Conservation (phyloP, 768 basidiomycete genomes). For the Terana coerulea region DNA sequence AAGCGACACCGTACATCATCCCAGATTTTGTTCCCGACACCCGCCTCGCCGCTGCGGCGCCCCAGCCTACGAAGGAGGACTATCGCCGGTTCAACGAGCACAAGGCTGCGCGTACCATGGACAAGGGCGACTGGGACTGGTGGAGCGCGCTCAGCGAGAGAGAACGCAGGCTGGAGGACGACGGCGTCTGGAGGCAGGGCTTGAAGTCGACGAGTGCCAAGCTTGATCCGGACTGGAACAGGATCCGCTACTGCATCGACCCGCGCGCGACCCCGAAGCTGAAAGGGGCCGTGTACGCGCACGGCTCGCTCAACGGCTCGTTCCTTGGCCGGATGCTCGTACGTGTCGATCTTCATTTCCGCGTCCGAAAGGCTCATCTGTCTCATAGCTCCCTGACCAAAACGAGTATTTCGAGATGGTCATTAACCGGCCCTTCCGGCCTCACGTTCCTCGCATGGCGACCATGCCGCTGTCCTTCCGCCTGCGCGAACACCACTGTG, state of each 20-base stretch:
- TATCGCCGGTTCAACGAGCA: conserved; percentile 52
- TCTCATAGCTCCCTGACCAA: conserved; percentile 35
- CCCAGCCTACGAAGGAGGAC: conserved; percentile 52
- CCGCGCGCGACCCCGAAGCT: conserved; percentile 29
- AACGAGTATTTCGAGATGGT: conserved; percentile 34
- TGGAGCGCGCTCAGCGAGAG: conserved; percentile 18
- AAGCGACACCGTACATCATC: conserved; percentile 28
- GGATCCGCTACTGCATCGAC: conserved; percentile 45
- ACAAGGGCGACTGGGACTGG: conserved; percentile 20
- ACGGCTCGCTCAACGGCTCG: conserved; percentile 50
- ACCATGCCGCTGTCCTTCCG: conserved; percentile 57
- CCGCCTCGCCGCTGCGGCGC: conserved; percentile 27
- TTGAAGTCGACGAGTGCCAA: conserved; percentile 33
- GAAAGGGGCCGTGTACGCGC: conserved; percentile 38
- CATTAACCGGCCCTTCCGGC: conserved; percentile 14
- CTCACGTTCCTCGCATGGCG: conserved; percentile 30
- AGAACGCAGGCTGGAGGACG: conserved; percentile 22
- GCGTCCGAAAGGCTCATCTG: conserved; percentile 26
- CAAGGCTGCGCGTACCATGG: conserved; percentile 27
- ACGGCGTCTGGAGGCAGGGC: conserved; percentile 23
- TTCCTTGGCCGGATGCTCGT: conserved; percentile 68
- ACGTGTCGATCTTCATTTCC: conserved; percentile 36
- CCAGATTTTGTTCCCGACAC: conserved; percentile 24
- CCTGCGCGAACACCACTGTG: conserved; percentile 50
- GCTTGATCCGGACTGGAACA: conserved; percentile 60